phyloP scores from a whole-genome alignment of 148 eudicot species.

The Camellia japonica region DNA sequence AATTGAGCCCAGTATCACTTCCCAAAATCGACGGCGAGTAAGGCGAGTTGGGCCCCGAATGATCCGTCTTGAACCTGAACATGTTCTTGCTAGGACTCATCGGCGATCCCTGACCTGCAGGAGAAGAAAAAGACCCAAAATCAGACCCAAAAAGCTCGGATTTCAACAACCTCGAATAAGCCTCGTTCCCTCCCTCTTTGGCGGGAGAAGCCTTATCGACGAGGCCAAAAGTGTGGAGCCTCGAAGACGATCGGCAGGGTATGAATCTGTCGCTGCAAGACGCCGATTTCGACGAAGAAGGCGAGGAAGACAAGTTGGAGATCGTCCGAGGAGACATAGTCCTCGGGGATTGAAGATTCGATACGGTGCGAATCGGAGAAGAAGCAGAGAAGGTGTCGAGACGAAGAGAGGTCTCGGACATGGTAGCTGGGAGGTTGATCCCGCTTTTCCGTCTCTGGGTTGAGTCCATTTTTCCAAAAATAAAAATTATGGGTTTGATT shows the following conservation, averaged over 20 bases:
- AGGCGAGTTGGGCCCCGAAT: constrained; percentile 53
- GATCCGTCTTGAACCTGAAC: constrained; percentile 84
- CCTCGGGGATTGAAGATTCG: constrained; percentile 51
- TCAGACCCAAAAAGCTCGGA: constrained; percentile 87
- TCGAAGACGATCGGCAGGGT: constrained; percentile 90
- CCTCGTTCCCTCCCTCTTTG: constrained; percentile 62
- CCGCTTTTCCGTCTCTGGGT: constrained; percentile 75
- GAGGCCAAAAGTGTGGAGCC: constrained; percentile 80
- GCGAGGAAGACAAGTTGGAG: constrained; percentile 52
- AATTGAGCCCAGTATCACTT: constrained; percentile 37
- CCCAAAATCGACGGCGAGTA: constrained; percentile 60
- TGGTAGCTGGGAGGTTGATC: constrained; percentile 72
- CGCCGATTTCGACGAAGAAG: constrained; percentile 43
- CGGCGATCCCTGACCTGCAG: constrained; percentile 71
- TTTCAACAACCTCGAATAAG: constrained; percentile 64
- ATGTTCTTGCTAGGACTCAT: constrained; percentile 73
- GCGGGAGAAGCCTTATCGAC: constrained; percentile 64
- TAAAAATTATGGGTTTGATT: background rate
- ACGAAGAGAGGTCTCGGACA: constrained; percentile 61
- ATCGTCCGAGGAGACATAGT: constrained; percentile 80
- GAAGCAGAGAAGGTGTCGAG: constrained; percentile 42
- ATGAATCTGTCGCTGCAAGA: constrained; percentile 88
- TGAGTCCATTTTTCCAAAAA: constrained; percentile 44
- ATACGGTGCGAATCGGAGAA: constrained; percentile 13
- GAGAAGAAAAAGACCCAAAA: constrained; percentile 63